Percentiles rank a stretch among this genome's conserved stretches.
These are phyloP conservation scores for Calocybe gambosa DNA, from an alignment of 1,284 basidiomycete genomes.

Conservation along the genomic window DNA sequence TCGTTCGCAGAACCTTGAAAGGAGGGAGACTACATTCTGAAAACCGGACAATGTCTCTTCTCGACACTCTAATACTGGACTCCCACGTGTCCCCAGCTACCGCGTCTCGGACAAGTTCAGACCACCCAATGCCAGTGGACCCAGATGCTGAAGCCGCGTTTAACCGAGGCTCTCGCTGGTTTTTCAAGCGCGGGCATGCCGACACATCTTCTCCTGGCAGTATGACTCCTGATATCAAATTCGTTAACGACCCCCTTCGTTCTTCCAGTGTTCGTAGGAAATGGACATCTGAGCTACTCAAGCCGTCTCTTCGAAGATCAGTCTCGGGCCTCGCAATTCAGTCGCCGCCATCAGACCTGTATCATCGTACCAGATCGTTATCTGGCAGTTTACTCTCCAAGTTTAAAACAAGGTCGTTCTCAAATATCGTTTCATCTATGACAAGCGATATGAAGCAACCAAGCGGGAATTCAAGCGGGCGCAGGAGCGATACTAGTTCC, in stretches of 20 bases:
- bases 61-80: constrained; percentile 15
- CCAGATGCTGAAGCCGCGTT: constrained; percentile 55
- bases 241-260: constrained; percentile 31
- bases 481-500: constrained; percentile 61
- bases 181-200: constrained; percentile 32
- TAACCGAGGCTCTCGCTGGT: constrained; percentile 40
- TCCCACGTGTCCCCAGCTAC: constrained; percentile 13
- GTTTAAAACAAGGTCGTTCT: constrained; percentile 46
- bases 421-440: constrained; percentile 42
- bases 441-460: constrained; percentile 25
- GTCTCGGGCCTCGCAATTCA: constrained; percentile 7
- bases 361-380: constrained; percentile 4
- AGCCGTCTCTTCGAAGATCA: constrained; percentile 19
- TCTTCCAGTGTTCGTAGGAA: constrained; percentile 37
- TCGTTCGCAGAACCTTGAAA: constrained; percentile 49
- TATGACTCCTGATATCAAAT: constrained; percentile 19
- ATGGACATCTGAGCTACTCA: constrained; percentile 41
- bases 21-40: constrained; percentile 21
- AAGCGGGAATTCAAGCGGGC: constrained; percentile 28
- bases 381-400: constrained; percentile 35
- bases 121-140: constrained; percentile 52
- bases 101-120: constrained; percentile 31
- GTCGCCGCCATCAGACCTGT: not conserved
- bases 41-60: constrained; percentile 20
- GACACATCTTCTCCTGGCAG: constrained; percentile 19